These are phyloP conservation scores for Orbilia javanica DNA, from an alignment of 2,329 filamentous ascomycete genomes.

Conservation along the genomic window DNA sequence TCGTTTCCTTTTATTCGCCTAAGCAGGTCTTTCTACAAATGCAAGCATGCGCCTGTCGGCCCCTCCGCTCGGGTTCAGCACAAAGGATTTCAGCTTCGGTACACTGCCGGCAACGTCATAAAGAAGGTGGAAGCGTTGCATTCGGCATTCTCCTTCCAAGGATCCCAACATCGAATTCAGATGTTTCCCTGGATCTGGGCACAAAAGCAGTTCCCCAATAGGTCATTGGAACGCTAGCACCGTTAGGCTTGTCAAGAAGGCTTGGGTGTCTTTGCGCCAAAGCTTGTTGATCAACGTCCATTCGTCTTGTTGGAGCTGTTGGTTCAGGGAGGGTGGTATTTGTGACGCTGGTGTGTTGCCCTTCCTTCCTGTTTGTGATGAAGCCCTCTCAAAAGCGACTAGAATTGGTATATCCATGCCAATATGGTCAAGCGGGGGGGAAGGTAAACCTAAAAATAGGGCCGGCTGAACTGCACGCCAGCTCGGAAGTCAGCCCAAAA, in stretches of 20 bases:
- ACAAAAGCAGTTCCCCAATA: conserved; percentile 26
- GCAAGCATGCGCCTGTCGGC: neutral
- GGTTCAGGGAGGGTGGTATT: conserved; percentile 26
- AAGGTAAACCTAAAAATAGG: conserved; percentile 20
- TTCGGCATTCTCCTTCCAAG: conserved; percentile 32
- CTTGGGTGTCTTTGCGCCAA: conserved; percentile 10
- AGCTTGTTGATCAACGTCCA: conserved; percentile 10
- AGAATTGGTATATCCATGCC: conserved; percentile 25
- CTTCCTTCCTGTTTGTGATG: conserved; percentile 26
- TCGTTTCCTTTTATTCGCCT: conserved; percentile 3
- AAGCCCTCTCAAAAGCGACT: conserved; percentile 2
- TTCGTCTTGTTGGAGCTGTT: conserved; percentile 6
- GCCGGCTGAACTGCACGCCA: conserved; percentile 7
- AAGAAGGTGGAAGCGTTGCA: conserved; percentile 48
- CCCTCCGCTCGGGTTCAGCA: neutral
- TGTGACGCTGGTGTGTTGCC: conserved; percentile 21
- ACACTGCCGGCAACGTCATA: conserved; percentile 30
- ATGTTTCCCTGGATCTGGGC: conserved; percentile 38
- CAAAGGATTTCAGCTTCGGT: conserved; percentile 6
- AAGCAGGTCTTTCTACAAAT: neutral
- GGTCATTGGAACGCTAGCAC: conserved; percentile 28
- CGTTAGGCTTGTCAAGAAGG: conserved; percentile 18
- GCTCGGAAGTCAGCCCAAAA: conserved; percentile 15
- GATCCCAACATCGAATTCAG: neutral
- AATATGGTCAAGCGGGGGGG: neutral